A percentile compares a stretch with the other conserved stretches of the same genome.
Conservation (phyloP, 192 early-diverging fungal species). For the Backusella mclennaniae region DNA sequence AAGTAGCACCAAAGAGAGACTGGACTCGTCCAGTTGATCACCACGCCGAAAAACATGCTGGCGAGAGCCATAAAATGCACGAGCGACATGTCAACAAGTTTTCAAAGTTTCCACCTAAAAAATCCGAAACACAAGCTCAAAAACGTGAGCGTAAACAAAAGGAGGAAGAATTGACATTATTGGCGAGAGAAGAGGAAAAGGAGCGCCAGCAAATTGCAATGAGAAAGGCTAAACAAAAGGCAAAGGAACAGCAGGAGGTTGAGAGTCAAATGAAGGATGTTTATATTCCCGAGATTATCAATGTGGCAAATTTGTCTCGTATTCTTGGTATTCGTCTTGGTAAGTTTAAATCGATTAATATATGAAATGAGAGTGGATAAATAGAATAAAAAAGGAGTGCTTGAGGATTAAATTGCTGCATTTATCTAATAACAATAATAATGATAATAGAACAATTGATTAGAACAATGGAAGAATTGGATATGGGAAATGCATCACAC, state of each 20-base stretch:
- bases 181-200: constrained; percentile 14
- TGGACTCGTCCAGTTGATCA: constrained; percentile 25
- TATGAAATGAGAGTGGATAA: neutral
- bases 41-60: constrained; percentile 31
- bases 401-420: neutral
- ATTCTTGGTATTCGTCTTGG: constrained; percentile 73
- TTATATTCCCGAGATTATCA: constrained; percentile 78
- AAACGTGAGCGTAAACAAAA: constrained; percentile 25
- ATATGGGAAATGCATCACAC: constrained; percentile 77
- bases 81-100: constrained; percentile 35
- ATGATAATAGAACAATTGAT: constrained; percentile 55
- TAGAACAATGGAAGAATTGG: constrained; percentile 70
- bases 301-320: constrained; percentile 77
- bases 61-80: constrained; percentile 17
- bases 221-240: constrained; percentile 17
- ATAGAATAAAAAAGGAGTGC: neutral
- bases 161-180: constrained; percentile 22
- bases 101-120: constrained; percentile 11
- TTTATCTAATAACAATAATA: neutral
- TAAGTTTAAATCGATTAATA: constrained; percentile 17
- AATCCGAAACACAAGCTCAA: constrained; percentile 17
- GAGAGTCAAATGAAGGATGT: constrained; percentile 57
- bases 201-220: constrained; percentile 7
- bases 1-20: constrained; percentile 13
- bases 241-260: constrained; percentile 19